Evolutionary conservation across 805 yeast genomes (phyloP), one percentile per base, ranked within the genome.

Genomic region (Candida pini): DNA sequence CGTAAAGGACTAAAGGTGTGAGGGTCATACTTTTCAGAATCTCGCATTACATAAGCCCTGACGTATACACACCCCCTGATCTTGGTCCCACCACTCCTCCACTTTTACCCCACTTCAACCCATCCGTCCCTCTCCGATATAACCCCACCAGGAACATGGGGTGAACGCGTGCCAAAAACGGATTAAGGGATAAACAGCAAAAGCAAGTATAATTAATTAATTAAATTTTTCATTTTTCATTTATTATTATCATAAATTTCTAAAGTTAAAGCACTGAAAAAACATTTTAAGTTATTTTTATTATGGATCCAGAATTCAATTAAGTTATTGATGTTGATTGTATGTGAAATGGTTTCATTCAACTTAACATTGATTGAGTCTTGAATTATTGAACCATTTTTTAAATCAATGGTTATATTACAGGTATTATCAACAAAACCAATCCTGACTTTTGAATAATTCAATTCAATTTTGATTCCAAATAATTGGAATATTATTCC

Each of bases 201-300:
- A n/a, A n/a, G n/a, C n/a, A n/a, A n/a, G n/a, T n/a, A n/a, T n/a
- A n/a, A n/a, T n/a, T n/a, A n/a, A n/a, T n/a, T n/a, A n/a, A n/a
- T n/a, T n/a, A n/a, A n/a, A n/a, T n/a, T n/a, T n/a, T n/a, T n/a
- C n/a, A n/a, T n/a, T n/a, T n/a, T n/a, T n/a, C n/a, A n/a, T n/a
- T n/a, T 15, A 13, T 7, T 18, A 21, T 52, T 40, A 33, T 81
- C 82, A 60, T 73, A 79, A 12, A 86, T 54, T 51, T 74, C 80
- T 35, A 87, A 60, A 28, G 77, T 83, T 41, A 87, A 59, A 1
- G 89, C 86, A 38, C 89, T 78, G 35, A 87, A 60, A 44, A 87
- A 81, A 43, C 94, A 81, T 0, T 92, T 83, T 12, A 85, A 73
- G 45, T 83, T 86, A 19, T 70, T 71, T 43, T 76, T 73, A 27